These are phyloP conservation scores for Pseudomicrostroma phylloplanum DNA, from an alignment of 1,284 basidiomycete species.

Conservation along the genomic window DNA sequence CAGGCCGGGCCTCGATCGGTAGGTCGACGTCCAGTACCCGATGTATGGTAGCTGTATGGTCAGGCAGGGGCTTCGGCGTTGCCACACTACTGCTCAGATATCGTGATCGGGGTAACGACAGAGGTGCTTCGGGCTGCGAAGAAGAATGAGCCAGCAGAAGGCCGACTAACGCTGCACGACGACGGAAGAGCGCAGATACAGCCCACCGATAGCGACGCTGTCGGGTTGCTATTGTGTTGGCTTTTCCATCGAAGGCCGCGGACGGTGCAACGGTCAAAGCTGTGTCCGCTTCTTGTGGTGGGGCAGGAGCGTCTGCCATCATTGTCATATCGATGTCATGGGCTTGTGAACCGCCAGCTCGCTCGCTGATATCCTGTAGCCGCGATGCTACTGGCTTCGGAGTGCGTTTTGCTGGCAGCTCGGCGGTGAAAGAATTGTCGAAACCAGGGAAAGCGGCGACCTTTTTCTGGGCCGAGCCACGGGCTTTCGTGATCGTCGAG, in stretches of 20 bases:
- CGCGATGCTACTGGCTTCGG: too few relatives aligned
- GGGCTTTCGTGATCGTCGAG: too few relatives aligned
- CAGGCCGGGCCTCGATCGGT: not conserved
- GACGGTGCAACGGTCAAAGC: too few relatives aligned
- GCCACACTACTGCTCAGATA: not conserved
- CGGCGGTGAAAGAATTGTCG: constrained; percentile 1
- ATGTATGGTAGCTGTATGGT: constrained; percentile 1
- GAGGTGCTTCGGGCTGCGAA: not conserved
- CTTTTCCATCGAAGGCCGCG: too few relatives aligned
- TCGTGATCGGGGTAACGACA: not conserved
- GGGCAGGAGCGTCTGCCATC: too few relatives aligned
- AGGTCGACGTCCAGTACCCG: not conserved
- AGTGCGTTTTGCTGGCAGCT: not conserved
- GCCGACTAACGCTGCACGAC: not conserved
- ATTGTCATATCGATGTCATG: too few relatives aligned
- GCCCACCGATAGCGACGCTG: not conserved
- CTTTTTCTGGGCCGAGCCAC: not conserved
- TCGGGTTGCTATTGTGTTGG: too few relatives aligned
- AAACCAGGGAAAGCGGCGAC: not conserved
- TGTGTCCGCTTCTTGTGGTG: not conserved
- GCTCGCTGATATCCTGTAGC: too few relatives aligned
- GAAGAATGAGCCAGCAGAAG: not conserved
- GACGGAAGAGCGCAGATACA: not conserved
- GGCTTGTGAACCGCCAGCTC: too few relatives aligned
- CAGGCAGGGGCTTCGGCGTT: not conserved